Evolutionary conservation across 2,329 filamentous ascomycete genomes (phyloP).

Genomic region (Fusarium drepaniforme): DNA sequence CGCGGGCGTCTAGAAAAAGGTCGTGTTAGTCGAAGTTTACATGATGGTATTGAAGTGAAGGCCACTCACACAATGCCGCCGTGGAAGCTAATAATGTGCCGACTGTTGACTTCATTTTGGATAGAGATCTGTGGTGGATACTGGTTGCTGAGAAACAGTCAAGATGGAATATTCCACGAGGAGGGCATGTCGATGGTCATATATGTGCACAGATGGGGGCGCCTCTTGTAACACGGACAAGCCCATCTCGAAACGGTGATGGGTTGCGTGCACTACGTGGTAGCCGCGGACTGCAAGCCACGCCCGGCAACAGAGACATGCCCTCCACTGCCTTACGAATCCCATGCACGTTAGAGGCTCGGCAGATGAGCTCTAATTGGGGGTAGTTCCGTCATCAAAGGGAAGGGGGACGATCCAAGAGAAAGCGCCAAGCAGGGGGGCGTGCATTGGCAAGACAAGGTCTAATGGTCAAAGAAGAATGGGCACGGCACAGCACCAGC

Average conservation of each 20-base stretch:
- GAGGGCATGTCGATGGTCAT: constrained; percentile 19
- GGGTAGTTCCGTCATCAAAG: constrained; percentile 24
- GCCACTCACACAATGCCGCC: constrained; percentile 37
- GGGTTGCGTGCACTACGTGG: constrained; percentile 11
- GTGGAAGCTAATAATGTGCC: constrained; percentile 25
- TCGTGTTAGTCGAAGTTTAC: constrained; percentile 13
- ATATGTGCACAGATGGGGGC: constrained; percentile 32
- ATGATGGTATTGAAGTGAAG: background rate
- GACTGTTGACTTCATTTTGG: constrained; percentile 36
- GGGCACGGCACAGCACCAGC: background rate
- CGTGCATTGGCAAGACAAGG: background rate
- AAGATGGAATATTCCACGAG: constrained; percentile 11
- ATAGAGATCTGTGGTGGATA: background rate
- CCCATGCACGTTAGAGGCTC: constrained; percentile 14
- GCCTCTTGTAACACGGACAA: constrained; percentile 10
- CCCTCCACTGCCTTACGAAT: constrained; percentile 16
- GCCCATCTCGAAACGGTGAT: constrained; percentile 22
- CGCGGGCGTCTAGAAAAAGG: constrained; percentile 32
- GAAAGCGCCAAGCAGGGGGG: constrained; percentile 5
- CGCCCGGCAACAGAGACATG: constrained; percentile 3
- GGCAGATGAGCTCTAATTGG: constrained; percentile 25
- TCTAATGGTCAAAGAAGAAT: background rate
- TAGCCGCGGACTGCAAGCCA: constrained; percentile 27
- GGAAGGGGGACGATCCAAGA: constrained; percentile 4
- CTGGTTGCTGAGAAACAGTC: constrained; percentile 4